Conservation (phyloP, 106 monocot species). For the Iris macrosiphon region DNA sequence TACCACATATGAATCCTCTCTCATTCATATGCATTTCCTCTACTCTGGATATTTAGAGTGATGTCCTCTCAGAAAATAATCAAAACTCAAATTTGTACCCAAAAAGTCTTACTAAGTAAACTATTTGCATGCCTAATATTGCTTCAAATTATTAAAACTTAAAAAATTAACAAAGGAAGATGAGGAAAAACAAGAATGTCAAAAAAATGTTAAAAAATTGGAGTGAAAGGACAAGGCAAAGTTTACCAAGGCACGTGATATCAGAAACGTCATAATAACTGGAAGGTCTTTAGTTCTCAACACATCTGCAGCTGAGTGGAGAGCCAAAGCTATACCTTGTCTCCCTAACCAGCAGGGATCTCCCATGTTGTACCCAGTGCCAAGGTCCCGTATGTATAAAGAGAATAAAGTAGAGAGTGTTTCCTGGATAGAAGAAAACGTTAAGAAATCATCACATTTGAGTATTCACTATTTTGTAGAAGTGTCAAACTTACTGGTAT, state of each 20-base stretch:
- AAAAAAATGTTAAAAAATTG: neutral
- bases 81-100: too few relatives aligned
- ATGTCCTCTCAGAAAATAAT: too few relatives aligned
- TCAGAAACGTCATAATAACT: slow-evolving; percentile 93
- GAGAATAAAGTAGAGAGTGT: slow-evolving; percentile 83
- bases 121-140: too few relatives aligned
- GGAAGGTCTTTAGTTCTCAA: slow-evolving; percentile 90
- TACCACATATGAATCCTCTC: too few relatives aligned
- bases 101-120: too few relatives aligned
- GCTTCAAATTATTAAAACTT: too few relatives aligned
- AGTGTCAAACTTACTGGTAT: slow-evolving; percentile 49
- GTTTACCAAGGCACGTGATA: slow-evolving; percentile 90
- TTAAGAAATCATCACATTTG: slow-evolving; percentile 5
- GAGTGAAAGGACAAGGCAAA: neutral
- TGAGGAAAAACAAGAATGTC: neutral
- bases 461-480: neutral
- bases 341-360: slow-evolving; percentile 83
- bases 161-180: too few relatives aligned
- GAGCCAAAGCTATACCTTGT: slow-evolving; percentile 92
- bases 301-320: slow-evolving; percentile 87
- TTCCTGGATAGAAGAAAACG: slow-evolving; percentile 44
- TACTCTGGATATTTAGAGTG: too few relatives aligned
- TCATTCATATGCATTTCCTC: too few relatives aligned
- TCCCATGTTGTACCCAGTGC: slow-evolving; percentile 23
- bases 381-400: slow-evolving; percentile 62